These are phyloP conservation scores for Alternaria rosae DNA, from an alignment of 2,329 filamentous ascomycete genomes.

Conservation along the genomic window DNA sequence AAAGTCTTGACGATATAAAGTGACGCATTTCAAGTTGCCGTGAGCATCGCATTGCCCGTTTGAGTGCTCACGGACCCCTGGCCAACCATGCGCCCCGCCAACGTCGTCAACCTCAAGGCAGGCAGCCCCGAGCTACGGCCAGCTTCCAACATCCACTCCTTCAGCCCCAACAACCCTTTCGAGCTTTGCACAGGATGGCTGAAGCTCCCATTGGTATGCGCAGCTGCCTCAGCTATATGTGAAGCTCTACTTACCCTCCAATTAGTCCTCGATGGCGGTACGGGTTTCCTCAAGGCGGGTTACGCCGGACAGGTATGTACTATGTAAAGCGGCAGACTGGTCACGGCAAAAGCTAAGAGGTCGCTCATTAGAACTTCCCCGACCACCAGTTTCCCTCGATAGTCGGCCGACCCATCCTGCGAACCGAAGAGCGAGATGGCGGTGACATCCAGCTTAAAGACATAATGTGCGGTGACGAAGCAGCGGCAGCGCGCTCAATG, in stretches of 20 bases:
- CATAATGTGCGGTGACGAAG: constrained; percentile 99
- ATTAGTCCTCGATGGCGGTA: constrained; percentile 97
- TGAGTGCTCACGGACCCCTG: constrained; percentile 29
- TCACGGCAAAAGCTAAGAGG: constrained; percentile 12
- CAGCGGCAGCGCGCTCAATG: constrained; percentile 93
- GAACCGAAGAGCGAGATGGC: constrained; percentile 86
- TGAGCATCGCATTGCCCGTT: constrained; percentile 23
- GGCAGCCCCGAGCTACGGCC: constrained; percentile 18
- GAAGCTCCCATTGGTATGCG: constrained; percentile 59
- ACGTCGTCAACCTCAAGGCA: constrained; percentile 40
- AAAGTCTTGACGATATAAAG: neutral
- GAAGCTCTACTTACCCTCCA: constrained; percentile 39
- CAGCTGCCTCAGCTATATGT: constrained; percentile 10
- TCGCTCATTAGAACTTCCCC: constrained; percentile 80
- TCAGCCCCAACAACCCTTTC: constrained; percentile 16
- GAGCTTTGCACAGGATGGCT: constrained; percentile 51
- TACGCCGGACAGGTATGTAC: constrained; percentile 83
- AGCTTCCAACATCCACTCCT: constrained; percentile 18
- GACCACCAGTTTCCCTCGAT: constrained; percentile 99
- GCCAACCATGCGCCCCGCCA: constrained; percentile 33
- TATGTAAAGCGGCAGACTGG: neutral
- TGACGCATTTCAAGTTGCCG: constrained; percentile 1
- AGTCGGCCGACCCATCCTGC: constrained; percentile 95
- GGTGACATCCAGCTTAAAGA: constrained; percentile 83
- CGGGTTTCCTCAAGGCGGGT: constrained; percentile 99